A percentile compares a stretch with the other conserved stretches of the same genome.
These are phyloP conservation scores for Beauveria varroae DNA, from an alignment of 2,329 filamentous ascomycete genomes.

Conservation along the genomic window DNA sequence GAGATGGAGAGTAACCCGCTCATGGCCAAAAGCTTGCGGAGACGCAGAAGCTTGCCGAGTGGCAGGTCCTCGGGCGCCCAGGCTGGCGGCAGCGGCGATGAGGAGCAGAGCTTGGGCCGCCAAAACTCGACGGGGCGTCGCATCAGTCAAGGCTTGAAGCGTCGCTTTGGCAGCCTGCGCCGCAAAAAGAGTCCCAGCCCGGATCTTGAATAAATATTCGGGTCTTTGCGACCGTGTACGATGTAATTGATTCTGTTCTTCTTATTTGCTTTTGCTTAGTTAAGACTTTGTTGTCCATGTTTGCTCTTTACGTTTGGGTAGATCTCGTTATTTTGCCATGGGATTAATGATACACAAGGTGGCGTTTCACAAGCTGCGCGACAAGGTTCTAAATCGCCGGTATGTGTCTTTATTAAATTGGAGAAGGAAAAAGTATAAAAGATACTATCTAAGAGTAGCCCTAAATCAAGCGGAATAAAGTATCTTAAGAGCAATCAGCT, in stretches of 20 bases:
- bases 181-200: slow-evolving; percentile 28
- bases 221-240: not conserved
- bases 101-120: slow-evolving; percentile 21
- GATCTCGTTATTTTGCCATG: not conserved
- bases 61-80: slow-evolving; percentile 19
- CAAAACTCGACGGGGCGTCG: slow-evolving; percentile 36
- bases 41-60: slow-evolving; percentile 32
- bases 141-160: slow-evolving; percentile 44
- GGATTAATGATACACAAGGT: not conserved
- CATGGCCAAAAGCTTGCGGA: slow-evolving; percentile 22
- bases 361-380: not conserved
- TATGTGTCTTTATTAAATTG: too few relatives aligned
- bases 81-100: slow-evolving; percentile 11
- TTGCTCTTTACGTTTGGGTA: not conserved
- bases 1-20: slow-evolving; percentile 37
- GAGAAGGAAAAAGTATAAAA: too few relatives aligned
- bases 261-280: not conserved
- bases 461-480: too few relatives aligned
- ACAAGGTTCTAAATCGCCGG: too few relatives aligned
- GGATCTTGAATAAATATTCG: slow-evolving; percentile 2
- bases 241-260: not conserved
- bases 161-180: slow-evolving; percentile 45
- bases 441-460: too few relatives aligned
- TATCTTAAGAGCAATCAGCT: too few relatives aligned
- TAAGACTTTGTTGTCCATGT: not conserved